Evolutionary conservation across 192 early-diverging fungal genomes (phyloP), one percentile per base, ranked within the genome.

Genomic region (Backusella psychrophila): DNA sequence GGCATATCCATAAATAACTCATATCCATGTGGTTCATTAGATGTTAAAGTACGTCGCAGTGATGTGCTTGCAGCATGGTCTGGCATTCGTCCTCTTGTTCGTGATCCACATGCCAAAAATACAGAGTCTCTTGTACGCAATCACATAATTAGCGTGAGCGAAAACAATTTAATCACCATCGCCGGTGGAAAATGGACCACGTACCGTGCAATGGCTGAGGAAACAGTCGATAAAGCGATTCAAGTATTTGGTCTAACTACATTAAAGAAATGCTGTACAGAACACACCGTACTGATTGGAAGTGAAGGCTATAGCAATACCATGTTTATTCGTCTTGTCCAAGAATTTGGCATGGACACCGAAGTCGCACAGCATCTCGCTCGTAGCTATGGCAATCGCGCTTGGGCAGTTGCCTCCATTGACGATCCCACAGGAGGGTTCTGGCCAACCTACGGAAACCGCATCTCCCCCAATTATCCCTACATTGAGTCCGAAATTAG

Each of bases 171-270:
- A 71, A 83, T 99, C 74, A 98, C 97, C 4, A 96, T 99, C 84
- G 96, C 97, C 38, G 97, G 97, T 76, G 97, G 97, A 73, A 99
- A 99, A 80, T 99, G 97, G 97, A 99, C 97, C 2, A 99, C 97
- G 0, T 99, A 97, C 86, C 91, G 97, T 73, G 91, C 93, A 73
- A 99, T 99, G 97, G 96, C 97, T 42, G 88, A 93, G 75, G 97
- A 99, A 78, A 97, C 96, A 0, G 87, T 99, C 73, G 96, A 99
- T 83, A 81, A 83, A 74, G 97, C 97, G 4, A 89, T 97, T 74
- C 79, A 92, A 73, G 86, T 87, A 52, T 95, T 94, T 78, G 84
- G 77, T 5, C 86, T 98, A 31, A 79, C 89, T 29, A 92, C 94
- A 4, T 75, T 83, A 14, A 86, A 90, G 31, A 89, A 84, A 14